Base-by-base conservation (phyloP, 2,329 filamentous ascomycete species). In the Fusarium burgessii region DNA sequence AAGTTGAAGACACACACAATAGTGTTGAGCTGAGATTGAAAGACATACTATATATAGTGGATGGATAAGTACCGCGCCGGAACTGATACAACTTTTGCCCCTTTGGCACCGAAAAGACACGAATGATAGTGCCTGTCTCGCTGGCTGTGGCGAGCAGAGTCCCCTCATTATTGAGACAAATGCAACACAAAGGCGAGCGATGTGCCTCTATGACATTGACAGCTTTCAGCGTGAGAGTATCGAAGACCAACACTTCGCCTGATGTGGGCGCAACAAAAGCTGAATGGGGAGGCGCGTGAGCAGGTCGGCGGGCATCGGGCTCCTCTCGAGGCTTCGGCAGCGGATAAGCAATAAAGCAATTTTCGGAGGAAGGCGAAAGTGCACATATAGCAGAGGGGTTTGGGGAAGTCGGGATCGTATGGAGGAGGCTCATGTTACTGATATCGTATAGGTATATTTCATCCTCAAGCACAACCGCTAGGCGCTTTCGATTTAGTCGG, bases 371-470 rank as follows among this genome's bases (percentile, higher is more conserved):
- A 2, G 96, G 94, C 2, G 95, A 97, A 8, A 99, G 88, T 7
- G 95, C 93, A 82, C 94, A 97, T 66, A 98, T 96, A 36, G 94
- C 94, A 70, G 90, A 91, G 2, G 95, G 93, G 77, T 99, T 99
- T 10, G 96, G 93, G 6, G 95, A 98, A 9, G 95, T 98, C 64
- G 94, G 90, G 71, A 98, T 97, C 9, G 94, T 97, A 80, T 94
- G 92, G 42, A 98, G 86, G 63, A 98, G 89, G 77, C 93, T 95
- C 95, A 99, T 98, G 79, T 98, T 98, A 82, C 95, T 94, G 73
- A 99, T 98, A 80, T 99, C 96, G 84, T 99, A 99, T 51, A 99
- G 88, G 82, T 98, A 99, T 69, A 98, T 97, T 79, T 97, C 93
- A 76, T 97, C 94, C 80, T 99, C 96, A 61, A 98, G 87, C 17